These are phyloP conservation scores for Coelastrella sp. DNA, from an alignment of 139 green algal species.

Conservation along the genomic window DNA sequence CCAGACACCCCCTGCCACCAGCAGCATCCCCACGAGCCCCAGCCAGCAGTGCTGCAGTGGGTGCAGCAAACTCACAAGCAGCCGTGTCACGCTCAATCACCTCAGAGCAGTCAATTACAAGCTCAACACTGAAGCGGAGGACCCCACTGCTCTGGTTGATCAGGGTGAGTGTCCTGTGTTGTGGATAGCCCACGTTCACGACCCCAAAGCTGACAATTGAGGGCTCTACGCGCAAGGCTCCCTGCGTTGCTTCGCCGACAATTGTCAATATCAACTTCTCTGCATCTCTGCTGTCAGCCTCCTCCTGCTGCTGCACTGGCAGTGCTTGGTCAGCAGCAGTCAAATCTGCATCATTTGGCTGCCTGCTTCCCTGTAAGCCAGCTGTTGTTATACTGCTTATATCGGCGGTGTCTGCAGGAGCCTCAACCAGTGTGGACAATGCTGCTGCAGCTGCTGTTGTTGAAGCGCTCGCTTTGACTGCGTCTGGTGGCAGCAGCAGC, in stretches of 20 bases:
- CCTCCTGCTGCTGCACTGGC: not conserved
- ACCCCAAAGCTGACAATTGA: slow-evolving; percentile 59
- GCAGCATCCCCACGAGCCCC: slow-evolving; percentile 3
- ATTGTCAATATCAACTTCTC: slow-evolving; percentile 59
- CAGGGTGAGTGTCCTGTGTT: slow-evolving; percentile 56
- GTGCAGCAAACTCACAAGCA: slow-evolving; percentile 27
- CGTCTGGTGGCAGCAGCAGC: slow-evolving; percentile 11
- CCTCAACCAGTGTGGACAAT: not conserved
- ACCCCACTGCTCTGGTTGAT: slow-evolving; percentile 76
- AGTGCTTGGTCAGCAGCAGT: not conserved
- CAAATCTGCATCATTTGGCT: not conserved
- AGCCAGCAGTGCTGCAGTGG: not conserved
- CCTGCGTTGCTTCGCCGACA: slow-evolving; percentile 66
- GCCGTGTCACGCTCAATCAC: slow-evolving; percentile 8
- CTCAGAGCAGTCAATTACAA: not conserved
- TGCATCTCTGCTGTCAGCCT: not conserved
- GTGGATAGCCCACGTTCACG: slow-evolving; percentile 63
- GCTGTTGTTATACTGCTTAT: slow-evolving; percentile 1
- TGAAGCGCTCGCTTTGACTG: not conserved
- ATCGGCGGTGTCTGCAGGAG: not conserved
- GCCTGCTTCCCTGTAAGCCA: not conserved
- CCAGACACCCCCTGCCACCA: not conserved
- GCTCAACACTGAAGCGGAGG: slow-evolving; percentile 67
- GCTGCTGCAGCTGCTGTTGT: not conserved
- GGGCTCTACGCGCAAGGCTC: slow-evolving; percentile 71